Conservation (phyloP, 345 rosid genomes). For the Populus nigra region DNA sequence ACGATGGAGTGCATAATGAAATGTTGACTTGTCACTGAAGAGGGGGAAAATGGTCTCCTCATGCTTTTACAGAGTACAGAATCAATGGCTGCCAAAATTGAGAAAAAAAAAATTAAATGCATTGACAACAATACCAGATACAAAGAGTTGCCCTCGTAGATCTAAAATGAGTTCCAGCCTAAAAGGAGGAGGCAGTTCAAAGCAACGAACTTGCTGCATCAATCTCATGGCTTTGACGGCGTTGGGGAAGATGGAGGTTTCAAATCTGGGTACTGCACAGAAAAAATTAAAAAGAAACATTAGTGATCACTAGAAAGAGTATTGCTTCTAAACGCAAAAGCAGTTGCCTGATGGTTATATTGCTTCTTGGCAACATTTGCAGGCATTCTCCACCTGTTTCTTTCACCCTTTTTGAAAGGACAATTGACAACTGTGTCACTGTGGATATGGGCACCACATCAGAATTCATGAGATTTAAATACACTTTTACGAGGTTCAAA, state of each 20-base stretch:
- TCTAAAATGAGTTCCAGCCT: not conserved
- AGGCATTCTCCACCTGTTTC: not conserved
- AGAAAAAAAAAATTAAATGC: not conserved
- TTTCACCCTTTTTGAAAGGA: not conserved
- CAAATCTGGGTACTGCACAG: constrained; percentile 49
- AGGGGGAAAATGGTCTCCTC: not conserved
- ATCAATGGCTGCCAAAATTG: not conserved
- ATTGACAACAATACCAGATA: not conserved
- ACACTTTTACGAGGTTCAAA: not conserved
- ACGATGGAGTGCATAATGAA: not conserved
- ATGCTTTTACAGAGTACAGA: not conserved
- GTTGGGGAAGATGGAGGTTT: constrained; percentile 62
- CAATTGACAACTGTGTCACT: not conserved
- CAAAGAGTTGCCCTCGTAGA: not conserved
- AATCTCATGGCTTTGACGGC: constrained; percentile 40
- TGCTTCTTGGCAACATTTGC: not conserved
- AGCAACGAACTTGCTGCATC: constrained; percentile 4
- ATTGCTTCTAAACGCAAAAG: not conserved
- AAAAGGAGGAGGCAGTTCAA: not conserved
- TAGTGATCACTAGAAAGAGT: not conserved
- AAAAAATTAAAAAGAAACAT: not conserved
- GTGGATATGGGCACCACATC: not conserved
- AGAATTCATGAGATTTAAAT: not conserved
- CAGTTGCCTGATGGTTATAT: too few species aligned
- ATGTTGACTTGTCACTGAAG: not conserved